These are phyloP conservation scores for Trichoderma semiorbis DNA, from an alignment of 2,329 filamentous ascomycete species.

Conservation along the genomic window DNA sequence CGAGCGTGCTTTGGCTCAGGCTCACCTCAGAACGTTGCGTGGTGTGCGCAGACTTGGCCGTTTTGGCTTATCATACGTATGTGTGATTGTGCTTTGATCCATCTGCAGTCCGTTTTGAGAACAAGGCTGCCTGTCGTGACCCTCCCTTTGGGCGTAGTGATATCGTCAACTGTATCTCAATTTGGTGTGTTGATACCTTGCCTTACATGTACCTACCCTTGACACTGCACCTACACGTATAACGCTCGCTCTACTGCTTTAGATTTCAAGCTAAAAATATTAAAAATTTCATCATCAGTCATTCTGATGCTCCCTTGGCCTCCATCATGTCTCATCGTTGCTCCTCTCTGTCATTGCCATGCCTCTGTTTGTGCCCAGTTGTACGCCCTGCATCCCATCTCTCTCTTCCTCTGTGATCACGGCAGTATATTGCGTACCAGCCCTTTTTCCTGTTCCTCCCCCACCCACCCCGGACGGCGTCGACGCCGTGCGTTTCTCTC, in stretches of 20 bases:
- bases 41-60: background rate
- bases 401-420: background rate
- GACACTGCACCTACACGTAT: background rate
- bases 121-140: background rate
- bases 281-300: background rate
- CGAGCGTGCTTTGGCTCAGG: background rate
- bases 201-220: background rate
- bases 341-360: background rate
- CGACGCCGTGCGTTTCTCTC: background rate
- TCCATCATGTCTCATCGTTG: background rate
- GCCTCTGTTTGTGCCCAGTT: background rate
- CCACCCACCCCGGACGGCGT: background rate
- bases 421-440: background rate
- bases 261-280: background rate
- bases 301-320: background rate
- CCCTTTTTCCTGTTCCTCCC: background rate
- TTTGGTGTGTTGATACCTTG: background rate
- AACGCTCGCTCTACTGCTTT: background rate
- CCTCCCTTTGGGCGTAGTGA: background rate
- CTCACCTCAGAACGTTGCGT: conserved; percentile 1
- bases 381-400: background rate
- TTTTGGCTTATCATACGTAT: background rate
- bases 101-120: background rate
- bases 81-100: background rate
- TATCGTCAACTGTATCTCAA: background rate